phyloP scores from a whole-genome alignment of 2,329 filamentous ascomycete species.

The Xylariomycetidae sp. region DNA sequence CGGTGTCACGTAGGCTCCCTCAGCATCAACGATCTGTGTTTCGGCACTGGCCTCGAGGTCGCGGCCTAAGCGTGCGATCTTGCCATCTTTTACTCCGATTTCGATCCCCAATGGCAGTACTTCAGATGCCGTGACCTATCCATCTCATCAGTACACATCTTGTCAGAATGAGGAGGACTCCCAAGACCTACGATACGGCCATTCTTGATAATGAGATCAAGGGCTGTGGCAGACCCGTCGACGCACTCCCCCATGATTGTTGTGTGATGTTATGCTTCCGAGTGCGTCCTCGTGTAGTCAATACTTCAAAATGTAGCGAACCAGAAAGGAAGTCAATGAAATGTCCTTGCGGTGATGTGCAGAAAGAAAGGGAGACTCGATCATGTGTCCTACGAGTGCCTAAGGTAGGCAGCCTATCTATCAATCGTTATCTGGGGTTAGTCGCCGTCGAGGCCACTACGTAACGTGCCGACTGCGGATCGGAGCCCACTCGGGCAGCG shows the following conservation, averaged over 20 bases:
- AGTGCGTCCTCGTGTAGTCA: too few species aligned
- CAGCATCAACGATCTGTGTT: conserved; percentile 36
- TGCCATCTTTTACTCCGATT: conserved; percentile 40
- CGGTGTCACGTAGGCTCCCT: conserved; percentile 38
- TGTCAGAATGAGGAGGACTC: conserved; percentile 1
- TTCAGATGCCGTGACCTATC: conserved; percentile 39
- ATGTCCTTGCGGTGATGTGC: too few species aligned
- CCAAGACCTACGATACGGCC: conserved; percentile 17
- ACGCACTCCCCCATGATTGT: conserved; percentile 1
- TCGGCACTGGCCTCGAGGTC: conserved; percentile 25
- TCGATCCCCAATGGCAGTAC: conserved; percentile 35
- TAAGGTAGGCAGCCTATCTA: too few species aligned
- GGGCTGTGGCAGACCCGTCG: neutral
- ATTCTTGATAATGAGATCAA: conserved; percentile 14
- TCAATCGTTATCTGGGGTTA: too few species aligned
- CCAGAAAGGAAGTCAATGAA: too few species aligned
- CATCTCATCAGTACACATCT: neutral
- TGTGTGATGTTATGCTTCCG: neutral
- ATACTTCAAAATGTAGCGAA: too few species aligned
- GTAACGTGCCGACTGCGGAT: too few species aligned
- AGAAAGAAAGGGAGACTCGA: too few species aligned
- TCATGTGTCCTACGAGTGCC: too few species aligned
- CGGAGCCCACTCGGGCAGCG: too few species aligned
- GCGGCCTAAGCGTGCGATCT: conserved; percentile 37
- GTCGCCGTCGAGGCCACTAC: too few species aligned